Conservation (phyloP, 371 early-diverging fungal genomes). For the Lichtheimia corymbifera region DNA sequence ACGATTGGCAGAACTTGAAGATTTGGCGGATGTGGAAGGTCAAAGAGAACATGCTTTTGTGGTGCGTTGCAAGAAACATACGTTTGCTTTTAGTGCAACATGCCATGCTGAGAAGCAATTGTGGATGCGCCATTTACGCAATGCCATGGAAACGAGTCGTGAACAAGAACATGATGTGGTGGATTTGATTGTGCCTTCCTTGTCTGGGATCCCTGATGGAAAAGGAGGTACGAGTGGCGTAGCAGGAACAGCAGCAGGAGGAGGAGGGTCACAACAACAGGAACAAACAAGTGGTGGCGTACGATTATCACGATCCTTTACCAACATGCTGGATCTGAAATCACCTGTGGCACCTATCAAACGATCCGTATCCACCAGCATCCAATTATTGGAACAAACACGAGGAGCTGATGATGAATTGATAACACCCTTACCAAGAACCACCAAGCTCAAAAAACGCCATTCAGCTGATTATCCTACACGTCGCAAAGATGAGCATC, state of each 20-base stretch:
- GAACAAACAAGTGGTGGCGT: constrained; percentile 7
- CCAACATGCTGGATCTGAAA: constrained; percentile 25
- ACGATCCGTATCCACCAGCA: constrained; percentile 15
- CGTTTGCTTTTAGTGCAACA: constrained; percentile 45
- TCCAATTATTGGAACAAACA: constrained; percentile 1
- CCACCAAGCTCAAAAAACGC: constrained; percentile 22
- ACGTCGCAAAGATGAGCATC: constrained; percentile 9
- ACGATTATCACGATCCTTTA: constrained; percentile 31
- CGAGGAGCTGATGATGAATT: not conserved
- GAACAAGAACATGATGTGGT: constrained; percentile 13
- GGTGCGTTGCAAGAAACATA: constrained; percentile 42
- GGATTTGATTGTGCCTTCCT: constrained; percentile 33
- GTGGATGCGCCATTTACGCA: constrained; percentile 36
- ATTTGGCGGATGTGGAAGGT: constrained; percentile 45
- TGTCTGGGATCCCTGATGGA: constrained; percentile 20
- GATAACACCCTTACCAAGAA: constrained; percentile 7
- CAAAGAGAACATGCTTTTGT: constrained; percentile 34
- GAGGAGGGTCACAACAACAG: constrained; percentile 10
- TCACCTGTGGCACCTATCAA: constrained; percentile 8
- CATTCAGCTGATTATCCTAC: constrained; percentile 33
- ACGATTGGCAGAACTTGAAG: constrained; percentile 45
- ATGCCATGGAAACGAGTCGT: constrained; percentile 25
- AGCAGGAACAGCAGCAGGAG: constrained; percentile 14
- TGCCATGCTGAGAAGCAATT: constrained; percentile 47
- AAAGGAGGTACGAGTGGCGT: too few relatives aligned